Evolutionary conservation across 495 filamentous ascomycete genomes (phyloP).

Genomic region (Aspergillus wentii): DNA sequence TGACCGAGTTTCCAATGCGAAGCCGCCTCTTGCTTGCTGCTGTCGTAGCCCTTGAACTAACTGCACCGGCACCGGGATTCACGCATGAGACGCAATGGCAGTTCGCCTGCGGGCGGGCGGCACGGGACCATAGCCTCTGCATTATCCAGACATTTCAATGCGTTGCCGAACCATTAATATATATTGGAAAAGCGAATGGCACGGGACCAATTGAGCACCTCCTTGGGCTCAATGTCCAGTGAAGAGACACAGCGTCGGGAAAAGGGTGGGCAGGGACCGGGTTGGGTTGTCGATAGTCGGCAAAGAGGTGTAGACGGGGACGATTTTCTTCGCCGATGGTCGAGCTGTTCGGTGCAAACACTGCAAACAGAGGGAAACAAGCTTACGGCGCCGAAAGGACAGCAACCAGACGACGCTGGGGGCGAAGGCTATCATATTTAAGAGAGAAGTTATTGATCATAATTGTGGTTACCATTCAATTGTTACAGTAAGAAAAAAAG

Average conservation of each 20-base stretch:
- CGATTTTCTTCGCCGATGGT: constrained; percentile 15
- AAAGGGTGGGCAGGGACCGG: neutral
- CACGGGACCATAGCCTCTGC: constrained; percentile 68
- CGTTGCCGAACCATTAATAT: neutral
- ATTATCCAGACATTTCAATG: constrained; percentile 46
- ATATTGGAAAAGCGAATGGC: neutral
- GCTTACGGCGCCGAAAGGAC: neutral
- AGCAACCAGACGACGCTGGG: too few relatives aligned
- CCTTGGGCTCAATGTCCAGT: constrained; percentile 6
- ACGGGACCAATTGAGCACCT: constrained; percentile 1
- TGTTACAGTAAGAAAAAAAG: too few relatives aligned
- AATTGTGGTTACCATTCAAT: neutral
- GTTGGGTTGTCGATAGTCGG: constrained; percentile 7
- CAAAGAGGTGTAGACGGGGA: constrained; percentile 8
- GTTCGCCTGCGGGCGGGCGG: constrained; percentile 52
- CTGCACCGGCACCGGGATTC: constrained; percentile 43
- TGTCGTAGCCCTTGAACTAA: constrained; percentile 49
- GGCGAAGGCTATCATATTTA: too few relatives aligned
- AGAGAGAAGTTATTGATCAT: neutral
- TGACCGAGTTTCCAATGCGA: constrained; percentile 58
- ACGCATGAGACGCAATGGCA: constrained; percentile 64
- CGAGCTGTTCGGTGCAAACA: constrained; percentile 29
- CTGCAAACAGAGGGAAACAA: constrained; percentile 27
- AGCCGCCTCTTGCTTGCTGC: constrained; percentile 48
- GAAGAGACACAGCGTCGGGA: neutral